Percentiles rank a stretch among this genome's conserved stretches.
phyloP scores from a whole-genome alignment of 208 protist species.

The Angomonas deanei region DNA sequence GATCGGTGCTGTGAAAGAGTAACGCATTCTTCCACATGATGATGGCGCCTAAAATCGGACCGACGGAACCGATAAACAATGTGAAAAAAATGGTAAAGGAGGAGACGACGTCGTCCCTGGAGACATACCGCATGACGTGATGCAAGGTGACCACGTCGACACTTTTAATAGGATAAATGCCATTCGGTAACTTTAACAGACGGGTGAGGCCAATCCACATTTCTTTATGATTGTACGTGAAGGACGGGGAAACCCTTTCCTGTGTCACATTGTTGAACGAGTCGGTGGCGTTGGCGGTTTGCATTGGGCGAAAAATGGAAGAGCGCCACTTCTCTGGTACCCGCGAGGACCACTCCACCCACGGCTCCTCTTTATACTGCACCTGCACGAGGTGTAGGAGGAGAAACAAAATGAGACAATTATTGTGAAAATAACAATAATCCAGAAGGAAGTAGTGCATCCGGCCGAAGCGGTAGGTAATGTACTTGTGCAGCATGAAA shows the following conservation, averaged over 20 bases:
- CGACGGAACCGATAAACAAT: constrained; percentile 45
- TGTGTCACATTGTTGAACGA: too few species aligned
- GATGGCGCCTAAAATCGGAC: constrained; percentile 58
- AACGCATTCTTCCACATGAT: constrained; percentile 69
- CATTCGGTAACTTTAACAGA: constrained; percentile 13
- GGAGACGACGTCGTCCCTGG: constrained; percentile 28
- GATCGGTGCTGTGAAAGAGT: constrained; percentile 60
- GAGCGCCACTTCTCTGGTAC: constrained; percentile 14
- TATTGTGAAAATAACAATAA: constrained; percentile 76
- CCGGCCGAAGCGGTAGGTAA: constrained; percentile 39
- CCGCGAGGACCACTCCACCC: constrained; percentile 30
- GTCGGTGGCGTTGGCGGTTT: not conserved
- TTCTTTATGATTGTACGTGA: too few species aligned
- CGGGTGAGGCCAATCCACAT: too few species aligned
- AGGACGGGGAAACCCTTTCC: not conserved
- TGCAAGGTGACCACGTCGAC: constrained; percentile 34
- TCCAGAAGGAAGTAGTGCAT: constrained; percentile 73
- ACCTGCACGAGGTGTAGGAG: constrained; percentile 44
- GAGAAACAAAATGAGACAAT: constrained; percentile 43
- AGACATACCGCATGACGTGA: constrained; percentile 33
- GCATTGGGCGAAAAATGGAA: not conserved
- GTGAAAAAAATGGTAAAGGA: constrained; percentile 50
- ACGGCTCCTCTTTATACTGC: constrained; percentile 41
- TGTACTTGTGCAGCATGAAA: constrained; percentile 59
- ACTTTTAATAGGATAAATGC: constrained; percentile 40